Conservation (phyloP, 352 stramenopile genomes). For the Phytophthora crassamura region DNA sequence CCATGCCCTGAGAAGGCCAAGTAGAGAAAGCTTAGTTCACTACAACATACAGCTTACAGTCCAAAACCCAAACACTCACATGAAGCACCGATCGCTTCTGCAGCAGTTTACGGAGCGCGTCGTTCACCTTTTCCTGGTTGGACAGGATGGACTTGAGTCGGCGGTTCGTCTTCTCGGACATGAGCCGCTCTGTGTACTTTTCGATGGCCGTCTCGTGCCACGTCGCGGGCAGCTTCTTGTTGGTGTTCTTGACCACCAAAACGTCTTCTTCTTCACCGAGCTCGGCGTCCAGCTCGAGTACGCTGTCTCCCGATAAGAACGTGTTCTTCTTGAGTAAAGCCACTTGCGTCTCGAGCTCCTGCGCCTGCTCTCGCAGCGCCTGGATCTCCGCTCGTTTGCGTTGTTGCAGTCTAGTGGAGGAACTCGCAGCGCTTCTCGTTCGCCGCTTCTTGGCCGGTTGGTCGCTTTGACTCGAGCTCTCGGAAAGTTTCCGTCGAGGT, state of each 20-base stretch:
- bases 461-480: constrained; percentile 13
- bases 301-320: constrained; percentile 12
- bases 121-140: constrained; percentile 36
- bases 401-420: constrained; percentile 33
- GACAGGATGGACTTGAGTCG: constrained; percentile 32
- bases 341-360: constrained; percentile 34
- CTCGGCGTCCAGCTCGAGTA: constrained; percentile 7
- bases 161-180: constrained; percentile 39
- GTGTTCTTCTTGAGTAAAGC: constrained; percentile 32
- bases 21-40: no score
- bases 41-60: not conserved
- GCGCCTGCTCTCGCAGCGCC: constrained; percentile 27
- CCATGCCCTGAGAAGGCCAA: constrained; percentile 22
- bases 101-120: constrained; percentile 13
- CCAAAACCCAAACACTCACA: constrained; percentile 7
- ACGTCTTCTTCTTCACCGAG: not conserved
- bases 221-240: not conserved
- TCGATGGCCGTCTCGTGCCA: constrained; percentile 31
- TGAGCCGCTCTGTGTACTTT: constrained; percentile 30
- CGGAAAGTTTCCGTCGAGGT: not conserved
- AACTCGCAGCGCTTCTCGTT: constrained; percentile 24
- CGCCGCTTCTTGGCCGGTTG: constrained; percentile 21
- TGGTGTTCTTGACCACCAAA: not conserved
- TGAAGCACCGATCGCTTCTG: constrained; percentile 31
- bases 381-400: constrained; percentile 36